A percentile compares a stretch with the other conserved stretches of the same genome.
These are phyloP conservation scores for Yamadazyma dushanensis DNA, from an alignment of 1,139 yeast species.

Conservation along the genomic window DNA sequence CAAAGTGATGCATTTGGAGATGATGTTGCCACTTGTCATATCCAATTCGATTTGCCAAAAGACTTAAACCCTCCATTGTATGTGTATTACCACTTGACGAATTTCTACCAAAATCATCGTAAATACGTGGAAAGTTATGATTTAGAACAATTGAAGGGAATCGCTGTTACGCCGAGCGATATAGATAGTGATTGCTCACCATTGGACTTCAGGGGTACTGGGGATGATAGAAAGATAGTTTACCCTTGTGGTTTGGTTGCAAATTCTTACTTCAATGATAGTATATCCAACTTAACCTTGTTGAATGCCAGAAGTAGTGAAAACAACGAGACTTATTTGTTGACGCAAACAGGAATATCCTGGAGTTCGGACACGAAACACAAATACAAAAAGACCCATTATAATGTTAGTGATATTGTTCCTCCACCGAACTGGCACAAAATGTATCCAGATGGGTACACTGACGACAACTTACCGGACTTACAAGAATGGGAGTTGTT, in stretches of 20 bases:
- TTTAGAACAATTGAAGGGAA: constrained; percentile 61
- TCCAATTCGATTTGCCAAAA: constrained; percentile 60
- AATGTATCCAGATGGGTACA: constrained; percentile 86
- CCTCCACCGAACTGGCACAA: constrained; percentile 97
- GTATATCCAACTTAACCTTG: constrained; percentile 54
- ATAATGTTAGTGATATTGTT: constrained; percentile 68
- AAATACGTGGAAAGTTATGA: constrained; percentile 75
- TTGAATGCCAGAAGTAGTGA: constrained; percentile 43
- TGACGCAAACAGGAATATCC: constrained; percentile 75
- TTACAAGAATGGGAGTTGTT: constrained; percentile 35
- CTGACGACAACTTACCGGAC: constrained; percentile 80
- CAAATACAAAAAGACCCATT: constrained; percentile 77
- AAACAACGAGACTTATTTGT: constrained; percentile 49
- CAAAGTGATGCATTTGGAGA: constrained; percentile 36
- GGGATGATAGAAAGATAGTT: constrained; percentile 37
- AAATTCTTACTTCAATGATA: constrained; percentile 88
- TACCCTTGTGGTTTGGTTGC: constrained; percentile 98
- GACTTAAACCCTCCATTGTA: constrained; percentile 62
- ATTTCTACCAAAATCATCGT: constrained; percentile 76
- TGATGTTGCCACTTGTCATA: constrained; percentile 44
- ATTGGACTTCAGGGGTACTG: constrained; percentile 37
- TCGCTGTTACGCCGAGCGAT: constrained; percentile 48
- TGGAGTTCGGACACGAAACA: constrained; percentile 77
- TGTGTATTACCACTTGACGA: constrained; percentile 68
- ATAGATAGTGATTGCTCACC: constrained; percentile 62